Evolutionary conservation across 2,329 filamentous ascomycete species (phyloP).

Genomic region (Pseudonectria buxi): DNA sequence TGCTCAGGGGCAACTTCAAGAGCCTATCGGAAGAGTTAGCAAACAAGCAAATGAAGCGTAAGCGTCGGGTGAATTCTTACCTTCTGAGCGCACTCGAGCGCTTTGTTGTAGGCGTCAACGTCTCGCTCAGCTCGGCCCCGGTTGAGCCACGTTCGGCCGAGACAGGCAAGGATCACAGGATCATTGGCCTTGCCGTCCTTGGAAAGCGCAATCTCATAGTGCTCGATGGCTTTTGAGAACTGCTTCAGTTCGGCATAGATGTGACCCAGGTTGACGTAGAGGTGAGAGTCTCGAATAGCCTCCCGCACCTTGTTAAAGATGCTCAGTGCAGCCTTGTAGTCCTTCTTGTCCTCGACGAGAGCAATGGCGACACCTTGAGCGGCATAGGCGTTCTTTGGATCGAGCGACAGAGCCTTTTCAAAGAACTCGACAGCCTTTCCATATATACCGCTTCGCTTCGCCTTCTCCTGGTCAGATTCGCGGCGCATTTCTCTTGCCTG

Average conservation of each 20-base stretch:
- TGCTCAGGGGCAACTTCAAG: slow-evolving; percentile 74
- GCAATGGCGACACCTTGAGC: slow-evolving; percentile 95
- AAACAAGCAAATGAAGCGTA: background rate
- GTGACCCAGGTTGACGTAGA: slow-evolving; percentile 90
- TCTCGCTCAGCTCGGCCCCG: slow-evolving; percentile 61
- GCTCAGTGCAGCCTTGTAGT: slow-evolving; percentile 71
- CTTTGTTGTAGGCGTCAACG: slow-evolving; percentile 49
- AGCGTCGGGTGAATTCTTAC: slow-evolving; percentile 31
- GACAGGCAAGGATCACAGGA: slow-evolving; percentile 71
- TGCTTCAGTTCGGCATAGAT: slow-evolving; percentile 87
- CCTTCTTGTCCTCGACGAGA: slow-evolving; percentile 88
- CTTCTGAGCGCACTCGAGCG: slow-evolving; percentile 56
- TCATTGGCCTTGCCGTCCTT: slow-evolving; percentile 71
- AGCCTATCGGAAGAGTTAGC: slow-evolving; percentile 43
- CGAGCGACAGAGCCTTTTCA: slow-evolving; percentile 92
- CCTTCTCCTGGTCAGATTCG: slow-evolving; percentile 81
- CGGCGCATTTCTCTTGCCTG: slow-evolving; percentile 91
- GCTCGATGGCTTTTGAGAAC: slow-evolving; percentile 85
- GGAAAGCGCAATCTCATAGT: slow-evolving; percentile 78
- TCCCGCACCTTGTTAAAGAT: slow-evolving; percentile 89
- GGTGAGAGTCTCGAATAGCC: slow-evolving; percentile 78
- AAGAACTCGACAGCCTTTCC: slow-evolving; percentile 95
- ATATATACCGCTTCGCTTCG: slow-evolving; percentile 82
- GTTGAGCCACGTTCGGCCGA: slow-evolving; percentile 81
- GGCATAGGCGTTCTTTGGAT: slow-evolving; percentile 90